Conservation (phyloP, 306 rosid genomes). For the Trichosanthes truncata region DNA sequence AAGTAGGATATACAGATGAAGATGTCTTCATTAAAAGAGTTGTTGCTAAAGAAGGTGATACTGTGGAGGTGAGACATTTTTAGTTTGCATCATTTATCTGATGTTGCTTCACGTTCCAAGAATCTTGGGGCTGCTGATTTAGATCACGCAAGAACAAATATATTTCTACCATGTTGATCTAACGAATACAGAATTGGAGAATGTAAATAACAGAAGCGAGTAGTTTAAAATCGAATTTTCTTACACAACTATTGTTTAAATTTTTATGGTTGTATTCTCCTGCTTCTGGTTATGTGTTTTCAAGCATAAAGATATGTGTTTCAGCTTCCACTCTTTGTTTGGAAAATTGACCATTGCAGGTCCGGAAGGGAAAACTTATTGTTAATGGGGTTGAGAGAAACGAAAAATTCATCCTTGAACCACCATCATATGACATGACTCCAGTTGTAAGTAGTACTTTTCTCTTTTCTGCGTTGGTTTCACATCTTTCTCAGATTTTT, state of each 20-base stretch:
- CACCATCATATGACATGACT: conserved; percentile 74
- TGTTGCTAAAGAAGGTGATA: conserved; percentile 88
- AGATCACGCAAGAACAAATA: not conserved
- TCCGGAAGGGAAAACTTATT: conserved; percentile 72
- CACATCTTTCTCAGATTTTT: not conserved
- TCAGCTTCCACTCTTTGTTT: conserved; percentile 2
- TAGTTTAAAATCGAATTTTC: not conserved
- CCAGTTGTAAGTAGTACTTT: conserved; percentile 56
- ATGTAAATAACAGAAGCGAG: not conserved
- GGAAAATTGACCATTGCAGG: conserved; percentile 39
- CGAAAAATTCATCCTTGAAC: conserved; percentile 67
- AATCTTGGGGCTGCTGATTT: not conserved
- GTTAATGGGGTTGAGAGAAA: conserved; percentile 90
- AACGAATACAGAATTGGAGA: not conserved
- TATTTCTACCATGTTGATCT: not conserved
- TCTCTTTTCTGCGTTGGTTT: not conserved
- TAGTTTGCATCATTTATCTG: not conserved
- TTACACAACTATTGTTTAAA: not conserved
- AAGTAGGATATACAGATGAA: conserved; percentile 81
- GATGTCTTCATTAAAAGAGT: conserved; percentile 92
- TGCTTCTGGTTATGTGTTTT: not conserved
- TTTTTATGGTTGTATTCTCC: not conserved
- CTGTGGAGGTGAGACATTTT: conserved; percentile 62
- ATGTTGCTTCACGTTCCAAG: not conserved
- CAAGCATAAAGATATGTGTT: not conserved